A percentile compares a stretch with the other conserved stretches of the same genome.
These are phyloP conservation scores for Dictyostelium firmibasis DNA, from an alignment of 78 protist species.

Conservation along the genomic window DNA sequence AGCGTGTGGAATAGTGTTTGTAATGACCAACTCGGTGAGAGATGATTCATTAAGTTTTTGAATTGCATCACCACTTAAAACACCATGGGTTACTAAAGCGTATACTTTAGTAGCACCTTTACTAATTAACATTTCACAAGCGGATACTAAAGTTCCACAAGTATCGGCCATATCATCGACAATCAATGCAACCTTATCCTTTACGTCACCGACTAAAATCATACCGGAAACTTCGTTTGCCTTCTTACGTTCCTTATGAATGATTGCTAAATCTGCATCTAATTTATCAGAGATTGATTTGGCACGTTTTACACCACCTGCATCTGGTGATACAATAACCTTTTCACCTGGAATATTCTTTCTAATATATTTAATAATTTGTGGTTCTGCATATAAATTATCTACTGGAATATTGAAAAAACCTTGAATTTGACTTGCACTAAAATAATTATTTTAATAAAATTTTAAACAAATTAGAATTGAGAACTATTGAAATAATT, in stretches of 20 bases:
- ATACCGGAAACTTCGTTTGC: slow-evolving; percentile 81
- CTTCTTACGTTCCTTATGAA: slow-evolving; percentile 91
- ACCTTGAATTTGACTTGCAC: slow-evolving; percentile 75
- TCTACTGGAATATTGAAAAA: slow-evolving; percentile 90
- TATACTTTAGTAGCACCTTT: slow-evolving; percentile 86
- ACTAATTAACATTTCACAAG: slow-evolving; percentile 81
- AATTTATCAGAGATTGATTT: slow-evolving; percentile 88
- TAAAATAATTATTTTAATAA: too few relatives aligned
- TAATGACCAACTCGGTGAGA: slow-evolving; percentile 78
- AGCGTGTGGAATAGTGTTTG: slow-evolving; percentile 90
- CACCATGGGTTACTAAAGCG: slow-evolving; percentile 83
- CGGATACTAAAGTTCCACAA: slow-evolving; percentile 87
- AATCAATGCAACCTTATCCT: slow-evolving; percentile 76
- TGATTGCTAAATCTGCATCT: slow-evolving; percentile 85
- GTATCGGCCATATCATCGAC: slow-evolving; percentile 94
- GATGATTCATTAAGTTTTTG: slow-evolving; percentile 81
- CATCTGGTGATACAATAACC: slow-evolving; percentile 91
- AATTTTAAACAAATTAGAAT: too few relatives aligned
- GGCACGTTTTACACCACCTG: slow-evolving; percentile 93
- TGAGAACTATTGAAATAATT: too few relatives aligned
- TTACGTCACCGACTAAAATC: slow-evolving; percentile 89
- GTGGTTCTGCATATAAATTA: slow-evolving; percentile 89
- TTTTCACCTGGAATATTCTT: slow-evolving; percentile 81
- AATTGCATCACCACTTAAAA: slow-evolving; percentile 84
- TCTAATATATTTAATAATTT: slow-evolving; percentile 82